These are phyloP conservation scores for Nephelium lappaceum DNA, from an alignment of 345 rosid species.

Conservation along the genomic window DNA sequence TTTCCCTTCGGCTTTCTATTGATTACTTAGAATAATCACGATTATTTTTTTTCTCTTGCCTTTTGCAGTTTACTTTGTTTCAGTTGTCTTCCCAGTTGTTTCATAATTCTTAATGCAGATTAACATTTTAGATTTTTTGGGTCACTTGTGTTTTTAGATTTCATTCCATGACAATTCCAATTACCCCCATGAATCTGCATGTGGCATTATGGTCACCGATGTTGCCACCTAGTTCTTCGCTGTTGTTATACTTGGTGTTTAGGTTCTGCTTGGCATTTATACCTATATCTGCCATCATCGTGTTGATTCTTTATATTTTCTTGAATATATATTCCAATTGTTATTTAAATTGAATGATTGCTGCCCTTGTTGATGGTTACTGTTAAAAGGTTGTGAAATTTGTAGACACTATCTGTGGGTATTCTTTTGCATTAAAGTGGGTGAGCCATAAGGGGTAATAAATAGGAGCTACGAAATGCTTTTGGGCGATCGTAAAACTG, in stretches of 20 bases:
- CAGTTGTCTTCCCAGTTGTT: conserved; percentile 11
- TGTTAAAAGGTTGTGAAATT: background rate
- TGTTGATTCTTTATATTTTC: background rate
- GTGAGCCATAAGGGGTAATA: background rate
- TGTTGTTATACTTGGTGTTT: background rate
- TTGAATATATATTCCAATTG: too few relatives aligned
- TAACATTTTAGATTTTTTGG: background rate
- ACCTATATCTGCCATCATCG: background rate
- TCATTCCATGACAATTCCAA: background rate
- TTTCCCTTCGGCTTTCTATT: background rate
- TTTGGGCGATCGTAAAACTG: background rate
- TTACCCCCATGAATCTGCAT: background rate
- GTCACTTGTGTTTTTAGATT: background rate
- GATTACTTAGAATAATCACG: background rate
- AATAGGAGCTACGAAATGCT: background rate
- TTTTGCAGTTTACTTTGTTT: conserved; percentile 10
- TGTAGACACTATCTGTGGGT: background rate
- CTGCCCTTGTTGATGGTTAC: background rate
- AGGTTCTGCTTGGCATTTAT: background rate
- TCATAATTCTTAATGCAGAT: background rate
- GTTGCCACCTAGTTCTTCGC: background rate
- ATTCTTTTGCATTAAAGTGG: background rate
- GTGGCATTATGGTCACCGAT: background rate
- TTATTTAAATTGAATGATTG: background rate
- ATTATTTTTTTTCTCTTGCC: conserved; percentile 14